Evolutionary conservation across 2,329 filamentous ascomycete genomes (phyloP), one percentile per base, ranked within the genome.

Genomic region (Fusarium sp.): DNA sequence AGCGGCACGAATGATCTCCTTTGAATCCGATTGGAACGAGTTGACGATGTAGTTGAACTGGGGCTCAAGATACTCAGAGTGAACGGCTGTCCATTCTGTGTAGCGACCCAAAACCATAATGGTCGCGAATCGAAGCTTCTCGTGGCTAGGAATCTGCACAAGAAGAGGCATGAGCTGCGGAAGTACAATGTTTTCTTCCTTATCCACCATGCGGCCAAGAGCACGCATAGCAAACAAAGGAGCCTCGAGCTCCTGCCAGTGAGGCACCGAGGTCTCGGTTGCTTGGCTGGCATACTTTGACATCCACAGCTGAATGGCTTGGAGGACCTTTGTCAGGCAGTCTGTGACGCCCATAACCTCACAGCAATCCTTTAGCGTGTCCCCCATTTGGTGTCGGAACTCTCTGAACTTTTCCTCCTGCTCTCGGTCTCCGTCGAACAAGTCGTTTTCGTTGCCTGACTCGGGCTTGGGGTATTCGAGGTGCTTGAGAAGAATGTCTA

Each of bases 41-140:
- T 89, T 91, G 66, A 97, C 93, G 71, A 99, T 96, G 78, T 96
- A 99, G 71, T 92, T 93, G 73, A 99, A 91, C 76, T 99, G 95
- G 8, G 91, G 85, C 76, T 97, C 91, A 8, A 99, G 83, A 41
- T 94, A 96, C 56, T 97, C 92, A 0, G 94, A 92, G 72, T 99
- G 95, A 43, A 92, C 88, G 6, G 95, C 88, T 1, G 96, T 99
- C 95, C 95, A 99, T 76, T 98, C 94, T 0, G 96, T 99, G 74
- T 99, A 99, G 61, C 95, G 87, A 34, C 93, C 95, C 22, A 99
- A 85, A 4, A 96, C 93, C 93, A 99, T 97, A 72, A 98, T 97
- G 6, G 94, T 94, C 62, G 96, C 94, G 77, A 99, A 99, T 7
- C 93, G 92, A n/a, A 99, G 85, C 80, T 98, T 99, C 77, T 98